Percentiles rank a stretch among this genome's conserved stretches.
These are phyloP conservation scores for Carex pumila DNA, from an alignment of 176 grass and related monocot genomes.

Conservation along the genomic window DNA sequence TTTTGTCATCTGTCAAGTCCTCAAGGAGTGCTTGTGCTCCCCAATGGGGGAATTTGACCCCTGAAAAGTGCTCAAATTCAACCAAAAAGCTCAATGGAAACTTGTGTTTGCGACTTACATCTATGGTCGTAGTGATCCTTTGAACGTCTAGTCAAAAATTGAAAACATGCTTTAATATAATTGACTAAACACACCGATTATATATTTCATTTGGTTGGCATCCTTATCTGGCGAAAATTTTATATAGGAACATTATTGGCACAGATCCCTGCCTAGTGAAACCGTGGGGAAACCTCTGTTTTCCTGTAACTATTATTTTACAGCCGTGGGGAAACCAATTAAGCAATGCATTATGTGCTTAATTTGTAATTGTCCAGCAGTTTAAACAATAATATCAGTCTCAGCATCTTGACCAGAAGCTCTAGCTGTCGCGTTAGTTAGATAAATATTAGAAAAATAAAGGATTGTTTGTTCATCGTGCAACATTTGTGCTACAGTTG, in stretches of 20 bases:
- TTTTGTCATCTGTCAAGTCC: not conserved
- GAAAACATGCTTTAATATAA: not conserved
- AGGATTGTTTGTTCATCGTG: not conserved
- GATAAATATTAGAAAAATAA: not conserved
- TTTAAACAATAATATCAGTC: not conserved
- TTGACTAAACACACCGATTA: not conserved
- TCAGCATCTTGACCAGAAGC: not conserved
- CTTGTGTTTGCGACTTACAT: not conserved
- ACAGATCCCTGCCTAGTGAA: not conserved
- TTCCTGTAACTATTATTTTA: not conserved
- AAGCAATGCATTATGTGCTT: not conserved
- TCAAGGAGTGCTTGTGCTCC: not conserved
- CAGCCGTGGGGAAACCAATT: not conserved
- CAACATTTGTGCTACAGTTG: not conserved
- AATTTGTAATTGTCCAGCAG: not conserved
- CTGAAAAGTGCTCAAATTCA: not conserved
- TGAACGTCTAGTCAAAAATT: not conserved
- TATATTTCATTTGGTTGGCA: not conserved
- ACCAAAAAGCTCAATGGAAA: not conserved
- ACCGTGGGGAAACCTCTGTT: not conserved
- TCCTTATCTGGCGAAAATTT: not conserved
- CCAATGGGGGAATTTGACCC: not conserved
- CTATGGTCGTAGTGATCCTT: not conserved
- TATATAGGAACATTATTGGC: not conserved
- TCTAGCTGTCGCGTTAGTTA: not conserved